Evolutionary conservation across 2,329 filamentous ascomycete species (phyloP), one percentile per base, ranked within the genome.

Genomic region (Chaetothyriales sp.): DNA sequence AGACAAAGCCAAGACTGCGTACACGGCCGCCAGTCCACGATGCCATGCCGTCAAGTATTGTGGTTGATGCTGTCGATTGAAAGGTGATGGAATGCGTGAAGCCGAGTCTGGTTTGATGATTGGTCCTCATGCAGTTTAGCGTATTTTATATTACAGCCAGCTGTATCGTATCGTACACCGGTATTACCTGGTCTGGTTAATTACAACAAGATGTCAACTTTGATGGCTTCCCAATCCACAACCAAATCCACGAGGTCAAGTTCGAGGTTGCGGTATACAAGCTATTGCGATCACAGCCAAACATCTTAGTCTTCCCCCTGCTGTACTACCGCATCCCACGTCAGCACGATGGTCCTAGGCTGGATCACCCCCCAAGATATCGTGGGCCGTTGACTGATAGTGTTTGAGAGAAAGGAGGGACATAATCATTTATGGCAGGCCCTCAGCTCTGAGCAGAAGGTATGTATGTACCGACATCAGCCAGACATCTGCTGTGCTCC

Each of bases 181-280:
- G n/a, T n/a, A n/a, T n/a, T n/a, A n/a, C n/a, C n/a, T n/a, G n/a
- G n/a, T n/a, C n/a, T n/a, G n/a, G n/a, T n/a, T n/a, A n/a, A n/a
- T n/a, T n/a, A n/a, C n/a, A n/a, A n/a, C n/a, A n/a, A n/a, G n/a
- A n/a, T n/a, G n/a, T n/a, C 42, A 43, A 53, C 26, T 59, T 49
- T 50, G 48, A 54, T 32, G 53, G 49, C 47, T 59, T 44, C 36
- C 53, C 18, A 22, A 19, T 26, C 51, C 18, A 44, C 10, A 7
- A 4, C 5, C 43, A 44, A 55, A 50, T 57, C 44, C 44, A 25
- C 19, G 52, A 60, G 32, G 56, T 51, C 43, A 51, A 55, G 25
- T 61, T 60, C 48, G 56, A 60, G 52, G 52, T 46, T 25, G 52
- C 51, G 5, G 51, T 52, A 5, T 59, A 60, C 52, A 10, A 52